Conservation (phyloP, 441 rosid species). For the Corymbia citriodora region DNA sequence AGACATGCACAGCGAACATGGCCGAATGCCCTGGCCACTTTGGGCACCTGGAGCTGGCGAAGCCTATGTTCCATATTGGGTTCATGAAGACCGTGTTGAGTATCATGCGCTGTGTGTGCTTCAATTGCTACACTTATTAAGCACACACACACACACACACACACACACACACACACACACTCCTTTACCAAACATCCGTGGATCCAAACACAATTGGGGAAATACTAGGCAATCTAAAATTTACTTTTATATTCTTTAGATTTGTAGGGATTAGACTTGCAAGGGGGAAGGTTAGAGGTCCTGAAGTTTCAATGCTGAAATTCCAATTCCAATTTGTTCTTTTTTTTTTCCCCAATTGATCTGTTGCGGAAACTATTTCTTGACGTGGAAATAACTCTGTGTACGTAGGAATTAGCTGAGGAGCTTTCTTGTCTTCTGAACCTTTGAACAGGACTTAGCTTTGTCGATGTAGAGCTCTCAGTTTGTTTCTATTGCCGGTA, state of each 20-base stretch:
- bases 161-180: background rate
- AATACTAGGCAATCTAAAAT: background rate
- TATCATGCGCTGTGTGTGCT: slow-evolving; percentile 93
- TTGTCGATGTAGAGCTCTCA: background rate
- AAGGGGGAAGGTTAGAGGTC: background rate
- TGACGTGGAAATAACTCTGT: background rate
- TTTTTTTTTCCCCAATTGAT: background rate
- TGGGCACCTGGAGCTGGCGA: slow-evolving; percentile 96
- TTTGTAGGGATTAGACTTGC: background rate
- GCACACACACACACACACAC: background rate
- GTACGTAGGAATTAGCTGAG: background rate
- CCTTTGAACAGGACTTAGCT: background rate
- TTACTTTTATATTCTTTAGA: background rate
- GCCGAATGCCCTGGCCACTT: slow-evolving; percentile 98
- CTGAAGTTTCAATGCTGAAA: background rate
- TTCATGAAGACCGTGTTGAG: slow-evolving; percentile 89
- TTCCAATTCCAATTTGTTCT: background rate
- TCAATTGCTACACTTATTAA: slow-evolving; percentile 54
- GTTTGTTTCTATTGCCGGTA: background rate
- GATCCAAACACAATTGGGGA: background rate
- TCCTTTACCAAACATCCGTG: background rate
- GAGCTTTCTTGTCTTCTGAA: background rate
- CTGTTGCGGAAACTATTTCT: background rate
- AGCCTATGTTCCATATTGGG: slow-evolving; percentile 98
- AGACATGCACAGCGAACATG: slow-evolving; percentile 94